phyloP scores from a whole-genome alignment of 768 basidiomycete species.

The Tremella mesenterica region DNA sequence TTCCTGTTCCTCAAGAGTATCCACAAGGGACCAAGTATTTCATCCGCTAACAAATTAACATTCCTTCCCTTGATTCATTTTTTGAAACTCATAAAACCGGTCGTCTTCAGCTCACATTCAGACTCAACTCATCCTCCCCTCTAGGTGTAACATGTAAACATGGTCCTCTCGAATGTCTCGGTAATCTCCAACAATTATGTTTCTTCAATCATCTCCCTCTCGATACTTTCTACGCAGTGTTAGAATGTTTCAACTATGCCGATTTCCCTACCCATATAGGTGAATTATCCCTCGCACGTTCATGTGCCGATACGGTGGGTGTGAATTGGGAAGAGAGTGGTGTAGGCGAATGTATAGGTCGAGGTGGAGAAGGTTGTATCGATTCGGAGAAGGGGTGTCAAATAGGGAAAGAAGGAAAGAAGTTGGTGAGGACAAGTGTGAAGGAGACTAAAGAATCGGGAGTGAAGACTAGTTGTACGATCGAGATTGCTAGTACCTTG shows the following conservation, averaged over 20 bases:
- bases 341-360: constrained; percentile 50
- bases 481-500: constrained; percentile 55
- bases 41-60: neutral
- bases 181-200: constrained; percentile 84
- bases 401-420: constrained; percentile 18
- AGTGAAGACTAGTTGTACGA: constrained; percentile 80
- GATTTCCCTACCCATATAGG: constrained; percentile 54
- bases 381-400: constrained; percentile 33
- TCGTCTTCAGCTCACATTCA: constrained; percentile 1
- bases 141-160: constrained; percentile 70
- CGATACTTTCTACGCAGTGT: constrained; percentile 12
- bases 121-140: constrained; percentile 16
- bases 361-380: constrained; percentile 16
- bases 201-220: constrained; percentile 46
- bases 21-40: neutral
- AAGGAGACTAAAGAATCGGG: constrained; percentile 47
- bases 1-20: neutral
- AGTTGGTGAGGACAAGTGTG: constrained; percentile 58
- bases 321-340: constrained; percentile 63
- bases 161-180: constrained; percentile 66
- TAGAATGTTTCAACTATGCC: constrained; percentile 23
- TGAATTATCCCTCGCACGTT: constrained; percentile 54
- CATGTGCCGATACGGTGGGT: constrained; percentile 57
- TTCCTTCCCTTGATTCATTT: neutral
- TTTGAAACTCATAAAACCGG: no score